These are phyloP conservation scores for Metarhizium robertsii DNA, from an alignment of 2,329 filamentous ascomycete species.

Conservation along the genomic window DNA sequence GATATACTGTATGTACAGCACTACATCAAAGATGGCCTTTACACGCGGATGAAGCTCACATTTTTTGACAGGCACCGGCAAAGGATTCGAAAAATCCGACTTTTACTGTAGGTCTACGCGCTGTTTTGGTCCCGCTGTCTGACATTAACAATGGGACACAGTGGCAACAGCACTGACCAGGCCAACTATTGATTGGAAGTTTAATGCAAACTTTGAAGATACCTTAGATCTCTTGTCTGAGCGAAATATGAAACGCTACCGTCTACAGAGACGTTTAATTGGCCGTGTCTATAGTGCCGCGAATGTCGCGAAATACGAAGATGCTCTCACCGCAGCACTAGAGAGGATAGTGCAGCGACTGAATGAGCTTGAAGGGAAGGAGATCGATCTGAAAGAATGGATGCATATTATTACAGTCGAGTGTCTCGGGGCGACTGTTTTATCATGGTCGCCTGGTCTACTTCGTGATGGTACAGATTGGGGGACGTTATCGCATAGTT, in stretches of 20 bases:
- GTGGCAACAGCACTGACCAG: conserved; percentile 26
- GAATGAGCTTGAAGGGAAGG: conserved; percentile 23
- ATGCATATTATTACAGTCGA: conserved; percentile 48
- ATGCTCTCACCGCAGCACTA: conserved; percentile 31
- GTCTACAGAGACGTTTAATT: conserved; percentile 38
- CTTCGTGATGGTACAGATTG: conserved; percentile 33
- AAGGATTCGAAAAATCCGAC: conserved; percentile 40
- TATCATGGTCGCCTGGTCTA: conserved; percentile 43
- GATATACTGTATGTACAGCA: conserved; percentile 33
- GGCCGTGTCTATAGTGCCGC: conserved; percentile 36
- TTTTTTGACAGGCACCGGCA: conserved; percentile 28
- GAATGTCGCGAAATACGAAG: conserved; percentile 32
- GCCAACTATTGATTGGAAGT: conserved; percentile 24
- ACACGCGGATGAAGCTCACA: background rate
- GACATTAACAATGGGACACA: conserved; percentile 11
- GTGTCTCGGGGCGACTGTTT: conserved; percentile 37
- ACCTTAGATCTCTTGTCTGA: conserved; percentile 43
- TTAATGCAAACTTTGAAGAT: conserved; percentile 28
- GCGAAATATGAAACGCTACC: conserved; percentile 34
- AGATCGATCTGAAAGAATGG: conserved; percentile 42
- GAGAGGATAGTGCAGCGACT: conserved; percentile 25
- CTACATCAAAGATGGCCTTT: background rate
- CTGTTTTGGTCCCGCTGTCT: background rate
- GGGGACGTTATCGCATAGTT: conserved; percentile 37
- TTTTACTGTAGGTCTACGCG: conserved; percentile 35